A percentile compares a stretch with the other conserved stretches of the same genome.
Evolutionary conservation across 2,329 filamentous ascomycete genomes (phyloP).

Genomic region (Talaromyces rugulosus): DNA sequence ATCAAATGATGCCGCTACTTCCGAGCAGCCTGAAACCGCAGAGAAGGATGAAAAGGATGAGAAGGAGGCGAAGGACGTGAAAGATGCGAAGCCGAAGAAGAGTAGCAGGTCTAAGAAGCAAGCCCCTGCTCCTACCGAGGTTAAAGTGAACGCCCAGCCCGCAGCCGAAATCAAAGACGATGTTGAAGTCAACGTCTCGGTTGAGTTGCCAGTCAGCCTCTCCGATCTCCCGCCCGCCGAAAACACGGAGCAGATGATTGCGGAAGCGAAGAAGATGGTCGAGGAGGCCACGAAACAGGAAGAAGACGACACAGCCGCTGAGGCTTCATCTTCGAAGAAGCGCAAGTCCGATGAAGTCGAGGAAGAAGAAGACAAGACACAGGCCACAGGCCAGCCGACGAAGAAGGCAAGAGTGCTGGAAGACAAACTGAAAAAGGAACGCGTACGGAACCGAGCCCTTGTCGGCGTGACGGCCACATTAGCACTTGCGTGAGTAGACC

Average conservation of each 20-base stretch:
- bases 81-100: conserved; percentile 13
- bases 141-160: conserved; percentile 68
- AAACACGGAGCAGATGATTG: conserved; percentile 78
- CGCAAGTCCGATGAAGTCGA: conserved; percentile 71
- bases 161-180: conserved; percentile 53
- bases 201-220: conserved; percentile 67
- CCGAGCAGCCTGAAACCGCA: conserved; percentile 19
- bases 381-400: conserved; percentile 42
- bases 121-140: conserved; percentile 33
- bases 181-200: conserved; percentile 65
- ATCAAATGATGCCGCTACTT: conserved; percentile 23
- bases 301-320: conserved; percentile 30
- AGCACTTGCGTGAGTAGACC: conserved; percentile 76
- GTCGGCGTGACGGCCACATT: conserved; percentile 83
- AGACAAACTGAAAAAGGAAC: conserved; percentile 76
- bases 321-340: conserved; percentile 49
- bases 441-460: conserved; percentile 78
- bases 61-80: conserved; percentile 17
- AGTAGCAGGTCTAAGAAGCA: conserved; percentile 16
- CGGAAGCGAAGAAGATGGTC: conserved; percentile 84
- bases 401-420: conserved; percentile 72
- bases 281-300: conserved; percentile 57
- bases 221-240: conserved; percentile 68
- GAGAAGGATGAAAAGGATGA: conserved; percentile 17
- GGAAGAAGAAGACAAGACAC: conserved; percentile 39